These are phyloP conservation scores for Starmerella floris DNA, from an alignment of 805 yeast species.

Conservation along the genomic window DNA sequence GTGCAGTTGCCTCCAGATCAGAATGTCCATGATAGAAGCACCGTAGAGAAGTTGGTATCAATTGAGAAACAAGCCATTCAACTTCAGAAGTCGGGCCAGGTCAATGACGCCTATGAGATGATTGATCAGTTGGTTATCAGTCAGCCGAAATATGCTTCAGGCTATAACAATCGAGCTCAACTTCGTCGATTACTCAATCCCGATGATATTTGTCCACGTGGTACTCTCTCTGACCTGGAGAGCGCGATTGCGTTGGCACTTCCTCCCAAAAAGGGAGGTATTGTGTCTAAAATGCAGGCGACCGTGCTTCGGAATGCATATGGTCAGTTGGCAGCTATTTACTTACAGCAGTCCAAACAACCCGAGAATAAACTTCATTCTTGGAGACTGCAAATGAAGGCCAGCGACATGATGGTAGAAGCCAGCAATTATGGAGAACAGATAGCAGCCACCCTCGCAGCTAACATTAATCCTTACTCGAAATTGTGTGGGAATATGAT, in stretches of 20 bases:
- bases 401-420: constrained; percentile 22
- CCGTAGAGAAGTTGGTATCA: constrained; percentile 15
- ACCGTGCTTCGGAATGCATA: constrained; percentile 25
- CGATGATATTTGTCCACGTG: neutral
- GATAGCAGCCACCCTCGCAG: constrained; percentile 22
- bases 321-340: constrained; percentile 25
- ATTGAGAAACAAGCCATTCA: constrained; percentile 20
- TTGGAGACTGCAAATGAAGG: constrained; percentile 25
- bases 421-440: constrained; percentile 27
- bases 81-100: constrained; percentile 8
- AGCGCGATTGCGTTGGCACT: constrained; percentile 23
- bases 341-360: constrained; percentile 17
- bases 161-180: constrained; percentile 29
- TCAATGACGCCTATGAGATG: constrained; percentile 13
- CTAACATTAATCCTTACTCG: constrained; percentile 27
- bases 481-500: constrained; percentile 28
- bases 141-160: constrained; percentile 26
- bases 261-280: constrained; percentile 8
- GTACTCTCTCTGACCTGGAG: constrained; percentile 18
- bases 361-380: constrained; percentile 5
- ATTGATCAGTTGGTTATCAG: constrained; percentile 18
- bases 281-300: constrained; percentile 25
- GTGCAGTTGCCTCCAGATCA: constrained; percentile 20
- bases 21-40: constrained; percentile 8
- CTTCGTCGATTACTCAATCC: constrained; percentile 1